A percentile compares a stretch with the other conserved stretches of the same genome.
Evolutionary conservation across 2,329 filamentous ascomycete species (phyloP).

Genomic region (Fusarium oligoseptatum): DNA sequence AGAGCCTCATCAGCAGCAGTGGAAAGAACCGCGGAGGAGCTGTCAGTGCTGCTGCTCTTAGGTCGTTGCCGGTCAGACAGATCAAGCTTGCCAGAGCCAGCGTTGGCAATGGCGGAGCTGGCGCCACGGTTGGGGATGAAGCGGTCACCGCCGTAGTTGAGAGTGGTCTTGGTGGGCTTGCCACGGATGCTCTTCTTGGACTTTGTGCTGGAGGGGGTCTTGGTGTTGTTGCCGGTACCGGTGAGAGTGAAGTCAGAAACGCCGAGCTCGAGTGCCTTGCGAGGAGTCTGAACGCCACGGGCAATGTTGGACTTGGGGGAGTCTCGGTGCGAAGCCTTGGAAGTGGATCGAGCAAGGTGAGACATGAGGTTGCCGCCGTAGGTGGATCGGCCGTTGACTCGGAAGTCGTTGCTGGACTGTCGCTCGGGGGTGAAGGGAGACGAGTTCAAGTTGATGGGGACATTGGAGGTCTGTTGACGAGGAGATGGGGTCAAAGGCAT

Average conservation of each 20-base stretch:
- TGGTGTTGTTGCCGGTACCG: slow-evolving; percentile 76
- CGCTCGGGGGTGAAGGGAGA: slow-evolving; percentile 85
- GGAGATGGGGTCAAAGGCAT: slow-evolving; percentile 96
- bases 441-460: slow-evolving; percentile 68
- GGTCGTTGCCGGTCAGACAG: slow-evolving; percentile 76
- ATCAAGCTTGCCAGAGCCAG: slow-evolving; percentile 86
- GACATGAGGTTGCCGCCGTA: slow-evolving; percentile 85
- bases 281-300: slow-evolving; percentile 78
- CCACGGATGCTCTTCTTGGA: slow-evolving; percentile 68
- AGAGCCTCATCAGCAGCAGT: slow-evolving; percentile 85
- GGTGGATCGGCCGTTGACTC: slow-evolving; percentile 76
- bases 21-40: slow-evolving; percentile 83
- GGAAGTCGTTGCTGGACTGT: slow-evolving; percentile 64
- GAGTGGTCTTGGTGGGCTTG: slow-evolving; percentile 80
- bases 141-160: slow-evolving; percentile 86
- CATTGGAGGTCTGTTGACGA: slow-evolving; percentile 70
- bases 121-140: slow-evolving; percentile 96
- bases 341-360: slow-evolving; percentile 78
- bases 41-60: slow-evolving; percentile 78
- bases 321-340: slow-evolving; percentile 79
- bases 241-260: slow-evolving; percentile 93
- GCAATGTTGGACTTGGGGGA: slow-evolving; percentile 98
- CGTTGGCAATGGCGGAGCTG: slow-evolving; percentile 88
- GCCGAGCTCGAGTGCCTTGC: slow-evolving; percentile 86
- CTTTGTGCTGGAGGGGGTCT: slow-evolving; percentile 71